Conservation (phyloP, 177 flowering plant genomes). For the Telopea speciosissima region DNA sequence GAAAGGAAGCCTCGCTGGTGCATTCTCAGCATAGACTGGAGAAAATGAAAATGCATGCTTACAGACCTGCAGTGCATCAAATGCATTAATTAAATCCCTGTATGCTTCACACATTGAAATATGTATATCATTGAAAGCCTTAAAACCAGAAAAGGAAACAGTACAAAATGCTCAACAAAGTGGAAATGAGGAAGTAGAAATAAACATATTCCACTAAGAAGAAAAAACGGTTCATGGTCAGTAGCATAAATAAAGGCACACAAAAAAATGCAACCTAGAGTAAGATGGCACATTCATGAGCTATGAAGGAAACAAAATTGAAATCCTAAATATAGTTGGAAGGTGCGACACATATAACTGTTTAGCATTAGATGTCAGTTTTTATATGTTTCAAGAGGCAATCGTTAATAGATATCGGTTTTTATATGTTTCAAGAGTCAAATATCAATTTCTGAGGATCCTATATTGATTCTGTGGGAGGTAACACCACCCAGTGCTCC, state of each 20-base stretch:
- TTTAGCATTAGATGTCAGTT: neutral
- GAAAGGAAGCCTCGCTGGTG: slow-evolving; percentile 92
- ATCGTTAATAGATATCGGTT: neutral
- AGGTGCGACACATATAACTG: neutral
- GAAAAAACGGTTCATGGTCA: neutral
- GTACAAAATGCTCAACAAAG: neutral
- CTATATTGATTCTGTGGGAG: neutral
- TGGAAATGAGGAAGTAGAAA: neutral
- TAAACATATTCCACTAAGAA: neutral
- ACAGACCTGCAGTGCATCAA: slow-evolving; percentile 66
- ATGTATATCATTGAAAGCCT: neutral
- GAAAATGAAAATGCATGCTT: slow-evolving; percentile 95
- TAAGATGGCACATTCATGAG: neutral
- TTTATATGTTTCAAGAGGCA: neutral
- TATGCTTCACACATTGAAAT: neutral
- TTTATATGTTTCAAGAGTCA: neutral
- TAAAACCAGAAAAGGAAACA: neutral
- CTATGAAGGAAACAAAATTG: neutral
- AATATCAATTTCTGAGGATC: neutral
- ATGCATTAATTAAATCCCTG: neutral
- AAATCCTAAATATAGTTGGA: neutral
- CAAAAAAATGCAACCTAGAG: neutral
- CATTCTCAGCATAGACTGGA: slow-evolving; percentile 96
- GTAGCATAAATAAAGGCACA: neutral
- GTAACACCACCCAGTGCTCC: neutral